phyloP scores from a whole-genome alignment of 306 rosid species.

The Senna siamea region DNA sequence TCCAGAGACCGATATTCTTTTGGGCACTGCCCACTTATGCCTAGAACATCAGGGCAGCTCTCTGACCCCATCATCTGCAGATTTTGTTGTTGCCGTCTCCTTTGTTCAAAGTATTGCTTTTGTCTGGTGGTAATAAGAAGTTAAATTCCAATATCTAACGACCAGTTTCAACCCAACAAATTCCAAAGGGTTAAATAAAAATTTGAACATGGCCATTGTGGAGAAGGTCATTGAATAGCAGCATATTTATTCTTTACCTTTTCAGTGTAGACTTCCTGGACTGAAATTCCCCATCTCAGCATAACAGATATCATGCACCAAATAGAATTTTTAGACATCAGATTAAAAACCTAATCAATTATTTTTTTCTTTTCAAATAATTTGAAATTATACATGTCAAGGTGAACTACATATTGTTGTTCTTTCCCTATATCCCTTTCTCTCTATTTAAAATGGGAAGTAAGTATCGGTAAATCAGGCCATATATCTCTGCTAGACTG shows the following conservation, averaged over 20 bases:
- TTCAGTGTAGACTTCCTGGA: conserved; percentile 77
- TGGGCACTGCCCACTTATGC: conserved; percentile 44
- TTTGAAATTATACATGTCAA: conserved; percentile 9
- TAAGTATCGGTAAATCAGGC: conserved; percentile 6
- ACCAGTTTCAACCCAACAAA: conserved; percentile 23
- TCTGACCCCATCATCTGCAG: conserved; percentile 55
- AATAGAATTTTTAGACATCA: conserved; percentile 43
- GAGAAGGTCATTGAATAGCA: conserved; percentile 7
- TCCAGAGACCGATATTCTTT: conserved; percentile 77
- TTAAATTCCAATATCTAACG: conserved; percentile 22
- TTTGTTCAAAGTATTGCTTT: conserved; percentile 94
- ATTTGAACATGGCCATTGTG: neutral
- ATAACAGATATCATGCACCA: conserved; percentile 51
- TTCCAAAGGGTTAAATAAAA: conserved; percentile 13
- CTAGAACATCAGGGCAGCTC: conserved; percentile 43
- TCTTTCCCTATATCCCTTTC: neutral
- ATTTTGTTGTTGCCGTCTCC: conserved; percentile 71
- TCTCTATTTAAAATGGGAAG: neutral
- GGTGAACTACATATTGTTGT: neutral
- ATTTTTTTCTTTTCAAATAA: conserved; percentile 14
- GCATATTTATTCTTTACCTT: conserved; percentile 55
- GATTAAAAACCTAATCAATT: conserved; percentile 34
- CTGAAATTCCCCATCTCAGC: conserved; percentile 55
- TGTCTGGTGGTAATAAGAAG: conserved; percentile 60
- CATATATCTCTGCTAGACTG: neutral